A percentile compares a stretch with the other conserved stretches of the same genome.
These are phyloP conservation scores for Zostera marina DNA, from an alignment of 116 monocot genomes.

Conservation along the genomic window DNA sequence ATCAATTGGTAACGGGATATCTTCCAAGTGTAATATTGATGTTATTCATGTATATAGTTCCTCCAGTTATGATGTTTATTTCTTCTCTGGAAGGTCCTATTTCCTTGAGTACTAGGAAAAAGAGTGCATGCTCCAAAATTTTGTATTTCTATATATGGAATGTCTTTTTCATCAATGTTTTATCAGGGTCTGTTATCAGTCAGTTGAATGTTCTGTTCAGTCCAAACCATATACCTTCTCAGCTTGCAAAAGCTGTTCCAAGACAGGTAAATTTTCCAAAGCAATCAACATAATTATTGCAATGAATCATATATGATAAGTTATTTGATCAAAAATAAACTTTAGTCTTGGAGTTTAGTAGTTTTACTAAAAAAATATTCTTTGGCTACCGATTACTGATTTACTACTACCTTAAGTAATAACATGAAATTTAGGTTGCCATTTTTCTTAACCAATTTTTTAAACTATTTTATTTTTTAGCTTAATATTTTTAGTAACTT, in stretches of 20 bases:
- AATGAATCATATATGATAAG: too few relatives aligned
- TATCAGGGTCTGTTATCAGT: constrained; percentile 68
- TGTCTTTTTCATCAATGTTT: constrained; percentile 84
- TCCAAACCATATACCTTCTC: constrained; percentile 59
- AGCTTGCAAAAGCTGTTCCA: constrained; percentile 88
- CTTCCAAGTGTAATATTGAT: constrained; percentile 77
- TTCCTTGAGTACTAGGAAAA: constrained; percentile 72
- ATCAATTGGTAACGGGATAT: constrained; percentile 79
- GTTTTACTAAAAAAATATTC: too few relatives aligned
- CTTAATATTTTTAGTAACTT: too few relatives aligned
- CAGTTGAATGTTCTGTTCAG: constrained; percentile 60
- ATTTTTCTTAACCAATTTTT: too few relatives aligned
- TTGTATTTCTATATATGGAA: constrained; percentile 89
- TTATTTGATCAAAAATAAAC: too few relatives aligned
- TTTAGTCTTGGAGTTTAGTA: too few relatives aligned
- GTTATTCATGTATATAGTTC: constrained; percentile 50
- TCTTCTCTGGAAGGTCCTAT: constrained; percentile 78
- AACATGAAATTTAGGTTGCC: too few relatives aligned
- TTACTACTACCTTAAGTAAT: too few relatives aligned
- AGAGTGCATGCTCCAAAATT: constrained; percentile 78
- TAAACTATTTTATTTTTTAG: too few relatives aligned
- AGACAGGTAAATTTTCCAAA: constrained; percentile 24
- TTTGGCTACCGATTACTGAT: too few relatives aligned
- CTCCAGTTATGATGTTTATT: constrained; percentile 86
- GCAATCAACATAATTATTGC: too few relatives aligned